Percentiles rank a stretch among this genome's conserved stretches.
These are phyloP conservation scores for Backusella sp. DNA, from an alignment of 192 early-diverging fungal genomes.

Conservation along the genomic window DNA sequence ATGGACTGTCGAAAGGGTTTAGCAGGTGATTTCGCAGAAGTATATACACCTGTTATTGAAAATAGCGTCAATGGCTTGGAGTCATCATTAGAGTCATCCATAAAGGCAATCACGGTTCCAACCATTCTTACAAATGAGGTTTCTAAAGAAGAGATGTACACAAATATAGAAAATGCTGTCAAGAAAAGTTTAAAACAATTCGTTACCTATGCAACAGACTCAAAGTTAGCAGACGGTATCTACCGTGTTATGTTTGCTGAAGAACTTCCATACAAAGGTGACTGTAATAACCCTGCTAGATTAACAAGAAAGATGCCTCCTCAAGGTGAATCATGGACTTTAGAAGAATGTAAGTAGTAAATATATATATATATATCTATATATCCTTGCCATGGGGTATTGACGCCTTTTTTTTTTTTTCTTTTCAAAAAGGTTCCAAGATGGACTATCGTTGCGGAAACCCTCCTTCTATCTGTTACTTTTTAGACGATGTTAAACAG, in stretches of 20 bases:
- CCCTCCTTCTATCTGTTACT: slow-evolving; percentile 59
- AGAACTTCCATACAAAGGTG: slow-evolving; percentile 53
- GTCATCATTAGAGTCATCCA: slow-evolving; percentile 20
- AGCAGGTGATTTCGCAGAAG: slow-evolving; percentile 41
- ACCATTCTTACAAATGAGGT: slow-evolving; percentile 19
- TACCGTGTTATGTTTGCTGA: slow-evolving; percentile 45
- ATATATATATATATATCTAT: not conserved
- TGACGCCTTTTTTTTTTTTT: not conserved
- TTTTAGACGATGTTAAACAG: slow-evolving; percentile 35
- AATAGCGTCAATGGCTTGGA: slow-evolving; percentile 27
- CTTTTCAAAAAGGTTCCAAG: slow-evolving; percentile 25
- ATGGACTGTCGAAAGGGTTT: slow-evolving; percentile 49
- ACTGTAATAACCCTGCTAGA: slow-evolving; percentile 51
- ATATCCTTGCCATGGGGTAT: not conserved
- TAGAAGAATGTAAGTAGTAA: slow-evolving; percentile 44
- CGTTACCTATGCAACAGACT: slow-evolving; percentile 20
- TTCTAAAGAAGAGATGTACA: slow-evolving; percentile 11
- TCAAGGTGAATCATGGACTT: slow-evolving; percentile 44
- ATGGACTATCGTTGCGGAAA: slow-evolving; percentile 62
- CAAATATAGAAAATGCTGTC: slow-evolving; percentile 21
- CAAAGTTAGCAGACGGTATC: slow-evolving; percentile 38
- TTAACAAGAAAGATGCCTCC: slow-evolving; percentile 46
- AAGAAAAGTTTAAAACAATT: slow-evolving; percentile 21
- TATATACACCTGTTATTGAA: slow-evolving; percentile 40
- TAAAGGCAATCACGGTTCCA: slow-evolving; percentile 28